Base-by-base conservation (phyloP, 768 basidiomycete species). In the Lanmaoa pseudosensibilis region DNA sequence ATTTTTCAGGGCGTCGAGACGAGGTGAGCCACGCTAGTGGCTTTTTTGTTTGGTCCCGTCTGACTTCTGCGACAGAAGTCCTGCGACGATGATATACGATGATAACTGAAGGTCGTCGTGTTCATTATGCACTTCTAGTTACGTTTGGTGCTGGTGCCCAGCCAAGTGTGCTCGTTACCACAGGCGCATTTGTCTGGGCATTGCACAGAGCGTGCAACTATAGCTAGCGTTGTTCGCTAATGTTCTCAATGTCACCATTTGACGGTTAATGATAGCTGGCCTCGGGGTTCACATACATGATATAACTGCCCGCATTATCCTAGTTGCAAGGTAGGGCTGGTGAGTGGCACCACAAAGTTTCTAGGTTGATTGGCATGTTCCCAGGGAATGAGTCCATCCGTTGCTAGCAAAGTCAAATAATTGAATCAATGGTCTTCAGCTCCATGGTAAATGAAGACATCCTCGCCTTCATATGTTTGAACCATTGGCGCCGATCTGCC, bases 21-120 rank as follows among this genome's bases (percentile, higher is more conserved):
- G 37, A 61, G 34, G 59, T 61, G 5, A 40, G 59, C 11, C 25
- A n/a, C 2, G 12, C 23, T 2, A n/a, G 10, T 19, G 16, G 5
- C 7, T 30, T 32, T 23, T 36, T 7, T 19, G n/a, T 18, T 16
- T 2, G n/a, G 2, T 25, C 8, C 15, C 2, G 8, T 21, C 52
- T 61, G 5, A 55, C 16, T n/a, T 10, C 4, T 50, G n/a, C 0
- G 19, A 32, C 19, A 60, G 59, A 2, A 46, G 41, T 21, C 47
- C 59, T 21, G 59, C 53, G 8, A 4, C 18, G 25, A 40, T 61
- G 7, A 46, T 59, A 55, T 59, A 54, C 18, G 45, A 54, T 32
- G 50, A 54, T 5, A 27, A 19, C 39, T 60, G 43, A 59, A 19
- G 38, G 33, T 18, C 15, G 13, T 32, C 27, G 30, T 48, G 13